Evolutionary conservation across 1,139 yeast genomes (phyloP).

Genomic region (Saccharomyces hybrid): DNA sequence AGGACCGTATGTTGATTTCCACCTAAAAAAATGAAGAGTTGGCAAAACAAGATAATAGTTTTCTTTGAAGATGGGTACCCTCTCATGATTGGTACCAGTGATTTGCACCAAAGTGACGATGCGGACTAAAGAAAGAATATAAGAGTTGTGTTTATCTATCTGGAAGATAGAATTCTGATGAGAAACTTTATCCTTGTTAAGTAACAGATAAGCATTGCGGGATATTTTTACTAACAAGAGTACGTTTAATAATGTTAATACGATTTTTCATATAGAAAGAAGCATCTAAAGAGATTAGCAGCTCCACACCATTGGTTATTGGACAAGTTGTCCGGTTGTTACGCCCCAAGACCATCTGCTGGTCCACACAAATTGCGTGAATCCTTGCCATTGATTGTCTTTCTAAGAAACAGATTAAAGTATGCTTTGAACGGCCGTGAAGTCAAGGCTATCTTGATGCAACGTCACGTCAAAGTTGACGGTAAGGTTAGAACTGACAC

Average conservation of each 20-base stretch:
- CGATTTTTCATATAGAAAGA: constrained; percentile 47
- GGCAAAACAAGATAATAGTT: neutral
- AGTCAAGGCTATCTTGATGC: constrained; percentile 98
- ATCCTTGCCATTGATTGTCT: constrained; percentile 95
- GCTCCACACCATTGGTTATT: constrained; percentile 99
- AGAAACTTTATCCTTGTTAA: neutral
- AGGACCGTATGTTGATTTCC: constrained; percentile 69
- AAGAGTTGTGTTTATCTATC: neutral
- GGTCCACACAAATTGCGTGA: constrained; percentile 99
- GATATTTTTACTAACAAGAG: constrained; percentile 4
- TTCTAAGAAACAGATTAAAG: constrained; percentile 99
- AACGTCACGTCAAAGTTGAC: constrained; percentile 98
- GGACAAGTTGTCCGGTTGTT: constrained; percentile 99
- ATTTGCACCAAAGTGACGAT: neutral
- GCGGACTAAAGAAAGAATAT: neutral
- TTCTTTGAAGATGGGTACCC: neutral
- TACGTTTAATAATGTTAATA: constrained; percentile 5
- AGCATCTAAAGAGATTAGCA: constrained; percentile 96
- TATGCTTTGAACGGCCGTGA: constrained; percentile 99
- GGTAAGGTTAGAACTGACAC: constrained; percentile 99
- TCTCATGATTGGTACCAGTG: neutral
- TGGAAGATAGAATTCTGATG: neutral
- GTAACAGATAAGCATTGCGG: neutral
- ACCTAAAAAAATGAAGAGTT: constrained; percentile 16
- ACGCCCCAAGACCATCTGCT: constrained; percentile 99